Base-by-base conservation (phyloP, 768 basidiomycete genomes). In the Suillus spraguei region DNA sequence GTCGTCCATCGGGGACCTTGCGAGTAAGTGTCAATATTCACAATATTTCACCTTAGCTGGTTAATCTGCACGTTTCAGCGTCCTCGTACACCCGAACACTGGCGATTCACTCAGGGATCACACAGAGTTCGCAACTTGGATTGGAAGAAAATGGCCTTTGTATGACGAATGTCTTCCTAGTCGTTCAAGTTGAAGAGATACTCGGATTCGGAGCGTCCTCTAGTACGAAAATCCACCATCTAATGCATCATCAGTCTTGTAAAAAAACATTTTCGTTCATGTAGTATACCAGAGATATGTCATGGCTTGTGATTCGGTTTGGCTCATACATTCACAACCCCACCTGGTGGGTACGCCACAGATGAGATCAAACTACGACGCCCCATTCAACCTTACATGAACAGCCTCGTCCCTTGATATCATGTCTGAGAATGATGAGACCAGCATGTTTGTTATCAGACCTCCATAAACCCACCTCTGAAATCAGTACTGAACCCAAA, bases 21-120 rank as follows among this genome's bases (percentile, higher is more conserved):
- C 79, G 89, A 88, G 89, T 90, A 70, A 50, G 89, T 80, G 17
- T n/a, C 60, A 49, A 49, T 32, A 59, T 47, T 20, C 6, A 17
- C 49, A 20, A 46, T 49, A 11, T 53, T 60, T 38, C 56, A 16
- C 47, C 13, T 4, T 16, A 9, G 50, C 4, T 54, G 22, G 47
- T 66, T 69, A 17, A 65, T 39, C 3, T 16, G 22, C 8, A 4
- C 39, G 11, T 41, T 49, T 33, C 35, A 33, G 89, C 17, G 87
- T 91, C 32, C 77, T 90, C 8, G 76, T 91, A 65, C 89, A 91
- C 74, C 90, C 89, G 0, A 90, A 91, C 72, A 90, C 90, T 5
- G 77, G 79, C 28, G 75, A 90, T 65, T 24, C 76, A 1, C 77
- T 78, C 69, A 82, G 66, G 66, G 89, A 90, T 67, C 90, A 91